These are phyloP conservation scores for Mitragyna speciosa DNA, from an alignment of 257 asterid genomes.

Conservation along the genomic window DNA sequence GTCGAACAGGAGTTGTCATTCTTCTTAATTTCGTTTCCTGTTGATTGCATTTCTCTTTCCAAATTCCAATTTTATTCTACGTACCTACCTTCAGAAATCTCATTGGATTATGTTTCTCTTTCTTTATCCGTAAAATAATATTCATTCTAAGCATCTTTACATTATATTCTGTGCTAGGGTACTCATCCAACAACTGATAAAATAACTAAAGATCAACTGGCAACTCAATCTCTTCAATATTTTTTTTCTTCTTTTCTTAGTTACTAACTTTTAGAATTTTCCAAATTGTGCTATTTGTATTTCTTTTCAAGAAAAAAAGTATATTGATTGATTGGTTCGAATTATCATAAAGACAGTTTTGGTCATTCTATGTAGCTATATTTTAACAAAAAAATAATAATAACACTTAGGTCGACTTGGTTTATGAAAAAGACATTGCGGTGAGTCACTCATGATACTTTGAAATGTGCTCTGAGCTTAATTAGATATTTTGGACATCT, in stretches of 20 bases:
- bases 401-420: background rate
- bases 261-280: background rate
- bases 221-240: background rate
- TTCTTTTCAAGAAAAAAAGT: too few relatives aligned
- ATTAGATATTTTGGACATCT: too few relatives aligned
- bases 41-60: background rate
- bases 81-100: background rate
- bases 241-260: background rate
- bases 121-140: background rate
- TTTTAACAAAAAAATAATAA: background rate
- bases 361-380: background rate
- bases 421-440: background rate
- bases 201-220: background rate
- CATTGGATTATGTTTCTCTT: background rate
- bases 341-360: background rate
- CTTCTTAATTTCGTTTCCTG: background rate
- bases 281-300: too few relatives aligned
- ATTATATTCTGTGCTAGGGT: slow-evolving; percentile 16
- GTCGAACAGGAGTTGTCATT: slow-evolving; percentile 12
- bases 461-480: background rate
- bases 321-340: background rate
- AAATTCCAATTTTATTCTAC: background rate
- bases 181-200: background rate
- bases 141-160: slow-evolving; percentile 11
- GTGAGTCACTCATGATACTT: background rate